Base-by-base conservation (phyloP, 169 alveolate species). In the Cryptosporidium ubiquitum region DNA sequence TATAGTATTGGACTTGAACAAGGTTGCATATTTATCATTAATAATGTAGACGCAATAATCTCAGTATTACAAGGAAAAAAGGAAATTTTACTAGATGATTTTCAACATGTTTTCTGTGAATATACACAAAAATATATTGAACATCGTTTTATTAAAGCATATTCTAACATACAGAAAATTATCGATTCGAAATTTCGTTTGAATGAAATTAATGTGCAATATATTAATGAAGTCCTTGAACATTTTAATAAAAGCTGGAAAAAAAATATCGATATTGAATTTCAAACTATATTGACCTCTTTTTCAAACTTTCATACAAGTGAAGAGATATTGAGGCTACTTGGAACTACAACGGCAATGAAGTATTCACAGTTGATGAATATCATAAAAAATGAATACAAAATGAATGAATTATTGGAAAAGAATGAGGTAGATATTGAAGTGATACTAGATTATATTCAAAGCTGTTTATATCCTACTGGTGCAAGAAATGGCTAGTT, bases 121-220 rank as follows among this genome's bases (percentile, higher is more conserved):
- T 79, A 79, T 23, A 61, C 68, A 3, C 89, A 79, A 40, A 79
- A 61, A 47, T 79, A 79, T 47, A 79, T 79, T 31, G 89, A 79
- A 42, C 40, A 31, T 64, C 71, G 89, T 7, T 42, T 79, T 35
- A 23, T 3, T 37, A 61, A 47, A 7, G 16, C 40, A 14, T 79
- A 61, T 58, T 20, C 66, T 23, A 69, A 40, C 16, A 58, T 79
- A n/a, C 10, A 60, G 18, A 10, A 64, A 26, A 18, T 61, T 37
- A 26, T 64, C 16, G 68, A 58, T 20, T 18, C 6, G 9, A 37
- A 79, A 31, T n/a, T 37, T 7, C 12, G 68, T 20, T 26, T 20
- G 37, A 23, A 26, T 2, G 89, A 79, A 60, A 6, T 79, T 14
- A 23, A 33, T 20, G n/a, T 26, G 31, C 39, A 39, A 16, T 29